phyloP scores from a whole-genome alignment of 78 protist species.

The Dictyostelium firmibasis region DNA sequence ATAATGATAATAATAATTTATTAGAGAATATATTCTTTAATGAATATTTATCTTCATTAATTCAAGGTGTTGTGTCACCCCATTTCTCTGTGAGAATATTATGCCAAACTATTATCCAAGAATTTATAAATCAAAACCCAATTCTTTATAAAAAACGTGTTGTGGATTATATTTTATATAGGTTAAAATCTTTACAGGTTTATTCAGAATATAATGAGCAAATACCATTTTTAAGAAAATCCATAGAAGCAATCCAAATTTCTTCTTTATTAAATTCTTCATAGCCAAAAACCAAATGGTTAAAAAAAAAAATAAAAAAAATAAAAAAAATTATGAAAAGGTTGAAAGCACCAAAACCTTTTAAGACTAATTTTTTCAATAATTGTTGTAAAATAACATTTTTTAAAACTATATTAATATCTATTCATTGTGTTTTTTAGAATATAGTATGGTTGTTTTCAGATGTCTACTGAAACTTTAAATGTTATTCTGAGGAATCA shows the following conservation, averaged over 20 bases:
- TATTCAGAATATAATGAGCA: not conserved
- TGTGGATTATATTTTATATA: not conserved
- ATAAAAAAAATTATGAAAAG: too few species aligned
- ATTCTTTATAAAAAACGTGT: not conserved
- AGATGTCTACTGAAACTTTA: too few species aligned
- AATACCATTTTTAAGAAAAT: not conserved
- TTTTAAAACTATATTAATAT: too few species aligned
- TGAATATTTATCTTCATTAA: not conserved
- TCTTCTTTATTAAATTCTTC: not conserved
- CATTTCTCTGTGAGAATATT: not conserved
- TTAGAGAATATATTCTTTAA: not conserved
- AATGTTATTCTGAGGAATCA: too few species aligned
- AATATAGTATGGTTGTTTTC: too few species aligned
- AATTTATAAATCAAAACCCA: conserved; percentile 19
- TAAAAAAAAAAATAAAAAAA: too few species aligned
- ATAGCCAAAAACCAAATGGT: too few species aligned
- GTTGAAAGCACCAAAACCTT: too few species aligned
- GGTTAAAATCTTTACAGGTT: not conserved
- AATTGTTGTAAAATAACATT: too few species aligned
- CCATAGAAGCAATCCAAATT: not conserved
- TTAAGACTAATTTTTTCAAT: too few species aligned
- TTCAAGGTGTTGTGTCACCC: not conserved
- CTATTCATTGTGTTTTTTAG: too few species aligned
- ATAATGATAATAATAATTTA: not conserved
- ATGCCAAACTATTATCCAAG: conserved; percentile 1